Conservation (phyloP, 306 rosid genomes). For the Cucumis sativus region DNA sequence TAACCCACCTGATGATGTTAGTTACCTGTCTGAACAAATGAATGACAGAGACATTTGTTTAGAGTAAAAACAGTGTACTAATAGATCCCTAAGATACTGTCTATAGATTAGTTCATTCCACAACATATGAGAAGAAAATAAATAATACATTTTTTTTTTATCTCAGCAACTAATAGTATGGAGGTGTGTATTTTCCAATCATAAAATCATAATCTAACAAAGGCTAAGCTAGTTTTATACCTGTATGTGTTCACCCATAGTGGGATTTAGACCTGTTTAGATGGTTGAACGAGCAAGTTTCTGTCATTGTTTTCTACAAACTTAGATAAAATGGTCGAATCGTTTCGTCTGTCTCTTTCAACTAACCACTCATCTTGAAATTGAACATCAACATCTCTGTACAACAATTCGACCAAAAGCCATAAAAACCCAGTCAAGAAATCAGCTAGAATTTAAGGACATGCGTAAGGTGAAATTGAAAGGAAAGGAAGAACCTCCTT, state of each 20-base stretch:
- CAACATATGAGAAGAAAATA: background rate
- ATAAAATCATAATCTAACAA: background rate
- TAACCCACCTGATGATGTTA: background rate
- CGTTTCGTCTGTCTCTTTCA: slow-evolving; percentile 50
- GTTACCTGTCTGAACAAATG: background rate
- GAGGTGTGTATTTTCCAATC: background rate
- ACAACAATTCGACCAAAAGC: slow-evolving; percentile 12
- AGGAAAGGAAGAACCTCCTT: slow-evolving; percentile 33
- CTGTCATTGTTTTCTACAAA: slow-evolving; percentile 44
- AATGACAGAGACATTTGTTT: background rate
- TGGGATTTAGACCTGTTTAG: slow-evolving; percentile 6
- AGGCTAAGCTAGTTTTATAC: slow-evolving; percentile 10
- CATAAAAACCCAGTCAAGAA: slow-evolving; percentile 6
- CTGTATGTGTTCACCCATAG: slow-evolving; percentile 19
- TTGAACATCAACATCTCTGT: slow-evolving; percentile 61
- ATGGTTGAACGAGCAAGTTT: slow-evolving; percentile 19
- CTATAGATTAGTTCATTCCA: background rate
- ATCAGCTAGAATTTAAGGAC: background rate
- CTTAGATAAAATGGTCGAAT: slow-evolving; percentile 30
- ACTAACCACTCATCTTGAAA: slow-evolving; percentile 69
- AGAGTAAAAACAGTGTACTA: background rate
- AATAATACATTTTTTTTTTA: background rate
- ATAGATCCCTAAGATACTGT: background rate
- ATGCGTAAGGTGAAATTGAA: background rate
- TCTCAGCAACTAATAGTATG: background rate